These are phyloP conservation scores for Urochloa ruziziensis DNA, from an alignment of 176 grass and related monocot genomes.

Conservation along the genomic window DNA sequence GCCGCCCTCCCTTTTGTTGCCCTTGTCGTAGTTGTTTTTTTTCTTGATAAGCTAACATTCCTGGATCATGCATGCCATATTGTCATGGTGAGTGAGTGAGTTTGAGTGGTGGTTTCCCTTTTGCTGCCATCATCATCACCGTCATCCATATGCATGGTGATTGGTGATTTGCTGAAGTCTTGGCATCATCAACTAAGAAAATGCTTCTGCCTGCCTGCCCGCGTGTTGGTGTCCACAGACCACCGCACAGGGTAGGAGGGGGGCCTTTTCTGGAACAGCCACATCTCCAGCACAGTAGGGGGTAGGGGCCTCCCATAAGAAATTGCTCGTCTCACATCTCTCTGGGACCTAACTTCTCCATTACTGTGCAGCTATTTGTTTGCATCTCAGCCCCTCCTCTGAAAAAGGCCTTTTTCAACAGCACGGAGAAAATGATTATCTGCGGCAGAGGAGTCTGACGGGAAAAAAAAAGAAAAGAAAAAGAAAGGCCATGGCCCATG, in stretches of 20 bases:
- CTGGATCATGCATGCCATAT: not conserved
- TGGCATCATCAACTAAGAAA: not conserved
- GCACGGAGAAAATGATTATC: not conserved
- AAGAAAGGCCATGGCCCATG: too few relatives aligned
- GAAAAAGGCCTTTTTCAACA: not conserved
- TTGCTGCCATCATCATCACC: not conserved
- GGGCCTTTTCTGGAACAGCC: conserved; percentile 11
- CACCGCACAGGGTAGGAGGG: too few relatives aligned
- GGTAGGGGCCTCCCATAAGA: not conserved
- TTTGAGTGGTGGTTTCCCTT: conserved; percentile 16
- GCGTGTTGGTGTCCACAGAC: not conserved
- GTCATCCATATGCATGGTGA: conserved; percentile 10
- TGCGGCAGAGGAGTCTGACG: not conserved
- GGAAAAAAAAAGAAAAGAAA: not conserved
- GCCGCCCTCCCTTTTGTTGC: not conserved
- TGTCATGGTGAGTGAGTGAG: not conserved
- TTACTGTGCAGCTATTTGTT: conserved; percentile 27
- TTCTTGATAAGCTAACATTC: not conserved
- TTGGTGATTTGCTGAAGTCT: conserved; percentile 3
- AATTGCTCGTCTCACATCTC: not conserved
- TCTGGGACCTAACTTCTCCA: conserved; percentile 51
- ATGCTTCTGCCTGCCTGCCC: not conserved
- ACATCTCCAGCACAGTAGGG: conserved; percentile 32
- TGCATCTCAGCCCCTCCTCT: not conserved
- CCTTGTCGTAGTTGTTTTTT: not conserved